A percentile compares a stretch with the other conserved stretches of the same genome.
These are phyloP conservation scores for Ilyonectria mors-panacis DNA, from an alignment of 2,329 filamentous ascomycete genomes.

Conservation along the genomic window DNA sequence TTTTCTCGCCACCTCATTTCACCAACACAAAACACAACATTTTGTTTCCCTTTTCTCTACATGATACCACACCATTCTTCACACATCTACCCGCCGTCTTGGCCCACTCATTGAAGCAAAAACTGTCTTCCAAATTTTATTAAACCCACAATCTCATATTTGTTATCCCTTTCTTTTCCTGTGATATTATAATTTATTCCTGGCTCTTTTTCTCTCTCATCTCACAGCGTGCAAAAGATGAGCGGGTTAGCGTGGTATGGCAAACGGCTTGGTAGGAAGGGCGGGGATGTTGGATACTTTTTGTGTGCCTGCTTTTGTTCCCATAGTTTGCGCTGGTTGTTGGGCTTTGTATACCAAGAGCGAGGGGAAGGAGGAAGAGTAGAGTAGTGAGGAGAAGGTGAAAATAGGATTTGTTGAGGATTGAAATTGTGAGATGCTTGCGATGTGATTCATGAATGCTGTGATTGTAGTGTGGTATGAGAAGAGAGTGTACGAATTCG, in stretches of 20 bases:
- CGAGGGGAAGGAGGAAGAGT: constrained; percentile 1
- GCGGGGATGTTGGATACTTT: constrained; percentile 32
- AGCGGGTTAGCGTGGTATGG: constrained; percentile 21
- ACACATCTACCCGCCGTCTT: constrained; percentile 35
- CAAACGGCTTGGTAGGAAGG: constrained; percentile 16
- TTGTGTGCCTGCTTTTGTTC: constrained; percentile 18
- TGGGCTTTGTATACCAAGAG: constrained; percentile 19
- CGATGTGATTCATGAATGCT: constrained; percentile 1
- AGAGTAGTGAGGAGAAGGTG: constrained; percentile 6
- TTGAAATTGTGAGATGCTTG: not conserved
- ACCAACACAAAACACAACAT: constrained; percentile 13
- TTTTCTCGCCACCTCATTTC: constrained; percentile 17
- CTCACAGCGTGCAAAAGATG: not conserved
- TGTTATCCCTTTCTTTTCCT: constrained; percentile 19
- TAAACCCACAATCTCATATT: constrained; percentile 13
- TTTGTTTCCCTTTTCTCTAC: constrained; percentile 39
- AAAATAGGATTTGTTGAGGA: constrained; percentile 27
- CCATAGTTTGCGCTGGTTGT: constrained; percentile 17
- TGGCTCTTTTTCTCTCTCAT: constrained; percentile 4
- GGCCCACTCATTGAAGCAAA: constrained; percentile 31
- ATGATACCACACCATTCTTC: constrained; percentile 42
- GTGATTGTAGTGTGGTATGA: not conserved
- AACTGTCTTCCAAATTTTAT: constrained; percentile 18
- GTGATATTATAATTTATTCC: constrained; percentile 12
- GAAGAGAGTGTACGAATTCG: not conserved